Base-by-base conservation (phyloP, 371 early-diverging fungal genomes). In the Parasitella parasitica region DNA sequence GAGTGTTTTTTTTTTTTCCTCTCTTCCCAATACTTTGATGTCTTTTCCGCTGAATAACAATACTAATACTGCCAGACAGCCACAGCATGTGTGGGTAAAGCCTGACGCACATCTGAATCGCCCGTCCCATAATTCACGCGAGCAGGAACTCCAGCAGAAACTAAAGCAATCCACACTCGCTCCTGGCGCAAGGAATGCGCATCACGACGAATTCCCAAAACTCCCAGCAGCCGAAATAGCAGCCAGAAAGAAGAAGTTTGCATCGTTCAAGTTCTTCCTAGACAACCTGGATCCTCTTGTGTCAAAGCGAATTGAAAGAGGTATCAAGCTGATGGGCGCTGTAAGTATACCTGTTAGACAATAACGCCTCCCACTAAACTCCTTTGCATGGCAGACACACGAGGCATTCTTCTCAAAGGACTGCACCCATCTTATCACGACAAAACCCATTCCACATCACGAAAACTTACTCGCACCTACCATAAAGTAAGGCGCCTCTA, bases 391-490 rank as follows among this genome's bases (percentile, higher is more conserved):
- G 0, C 63, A 76, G 76, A 54, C 62, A n/a, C 57, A 61, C 11
- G 81, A 77, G 27, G 48, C 71, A 15, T 80, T 80, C 57, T 80
- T 77, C 37, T 80, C 81, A 22, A 63, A 58, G 7, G 71, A 77
- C 54, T 80, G 81, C 36, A 80, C 81, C 2, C 81, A 80, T 58
- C 52, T 80, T 12, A 68, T 77, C 2, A 80, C 81, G 2, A 65
- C 66, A 13, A 69, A 70, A 54, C 50, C 67, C 8, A 56, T 73
- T 20, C 61, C 63, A 32, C 12, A 18, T 24, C 59, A 60, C 38
- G 61, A 66, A 20, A 77, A 71, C 36, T 39, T 51, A 24, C 32
- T 57, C 39, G 26, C 28, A 48, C 6, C 52, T 65, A 16, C 64
- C 63, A 50, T 57, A 61, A 12, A 61, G 22, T 32, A 58, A 26